Evolutionary conservation across 805 yeast genomes (phyloP).

Genomic region (Ogataea paraovalis): DNA sequence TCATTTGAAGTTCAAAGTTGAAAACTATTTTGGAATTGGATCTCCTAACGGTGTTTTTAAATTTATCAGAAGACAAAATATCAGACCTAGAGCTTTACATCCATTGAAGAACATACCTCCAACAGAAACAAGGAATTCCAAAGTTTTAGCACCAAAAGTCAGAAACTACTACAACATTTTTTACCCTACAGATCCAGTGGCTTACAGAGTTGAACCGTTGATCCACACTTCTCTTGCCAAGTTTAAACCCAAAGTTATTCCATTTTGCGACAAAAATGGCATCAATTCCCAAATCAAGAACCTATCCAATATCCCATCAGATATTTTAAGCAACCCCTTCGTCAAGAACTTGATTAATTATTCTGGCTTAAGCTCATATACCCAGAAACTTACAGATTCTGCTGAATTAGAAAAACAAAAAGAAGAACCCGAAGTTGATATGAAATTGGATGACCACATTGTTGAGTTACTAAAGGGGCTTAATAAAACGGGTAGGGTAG

Average conservation of each 20-base stretch:
- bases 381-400: neutral
- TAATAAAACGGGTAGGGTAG: conserved; percentile 76
- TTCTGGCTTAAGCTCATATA: conserved; percentile 12
- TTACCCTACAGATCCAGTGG: conserved; percentile 90
- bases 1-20: conserved; percentile 65
- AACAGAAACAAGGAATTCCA: conserved; percentile 9
- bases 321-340: conserved; percentile 26
- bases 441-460: conserved; percentile 27
- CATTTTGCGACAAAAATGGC: conserved; percentile 45
- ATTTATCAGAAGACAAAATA: conserved; percentile 59
- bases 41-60: conserved; percentile 89
- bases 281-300: conserved; percentile 36
- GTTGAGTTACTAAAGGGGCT: conserved; percentile 38
- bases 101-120: conserved; percentile 5
- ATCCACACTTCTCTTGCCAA: conserved; percentile 46
- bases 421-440: conserved; percentile 8
- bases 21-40: conserved; percentile 75
- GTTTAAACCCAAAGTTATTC: conserved; percentile 53
- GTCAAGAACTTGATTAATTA: conserved; percentile 16
- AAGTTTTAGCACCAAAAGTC: conserved; percentile 48
- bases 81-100: conserved; percentile 38
- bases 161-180: conserved; percentile 73
- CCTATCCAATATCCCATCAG: conserved; percentile 16
- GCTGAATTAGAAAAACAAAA: neutral
- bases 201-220: conserved; percentile 85